Conservation (phyloP, 2,329 filamentous ascomycete species). For the Hypoxylon sp. region DNA sequence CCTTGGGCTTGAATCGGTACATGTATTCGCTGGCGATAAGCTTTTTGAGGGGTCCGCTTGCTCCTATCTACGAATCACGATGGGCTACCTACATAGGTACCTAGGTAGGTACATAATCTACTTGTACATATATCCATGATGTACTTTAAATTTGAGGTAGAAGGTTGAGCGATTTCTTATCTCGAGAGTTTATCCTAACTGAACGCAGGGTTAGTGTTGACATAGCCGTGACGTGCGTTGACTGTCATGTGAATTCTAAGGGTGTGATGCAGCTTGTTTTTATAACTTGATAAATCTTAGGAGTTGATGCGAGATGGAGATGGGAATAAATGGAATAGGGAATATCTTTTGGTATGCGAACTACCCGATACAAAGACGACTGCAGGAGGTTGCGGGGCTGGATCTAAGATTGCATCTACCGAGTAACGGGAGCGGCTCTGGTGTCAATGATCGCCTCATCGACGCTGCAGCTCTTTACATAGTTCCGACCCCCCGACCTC, state of each 20-base stretch:
- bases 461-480: slow-evolving; percentile 28
- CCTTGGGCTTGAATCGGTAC: not conserved
- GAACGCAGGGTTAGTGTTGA: slow-evolving; percentile 12
- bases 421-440: slow-evolving; percentile 29
- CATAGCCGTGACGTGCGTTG: slow-evolving; percentile 28
- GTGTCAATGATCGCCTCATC: slow-evolving; percentile 33
- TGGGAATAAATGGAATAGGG: not conserved
- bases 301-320: not conserved
- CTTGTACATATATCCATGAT: too few species aligned
- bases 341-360: not conserved
- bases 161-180: not conserved
- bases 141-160: not conserved
- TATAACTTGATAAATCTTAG: not conserved
- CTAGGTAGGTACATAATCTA: not conserved
- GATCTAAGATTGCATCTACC: slow-evolving; percentile 27
- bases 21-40: slow-evolving; percentile 1
- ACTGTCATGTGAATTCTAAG: slow-evolving; percentile 2
- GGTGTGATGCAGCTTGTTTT: not conserved
- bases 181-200: slow-evolving; percentile 19
- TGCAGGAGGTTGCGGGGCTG: slow-evolving; percentile 19
- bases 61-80: not conserved
- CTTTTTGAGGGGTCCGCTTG: slow-evolving; percentile 9
- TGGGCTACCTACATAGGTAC: not conserved
- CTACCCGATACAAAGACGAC: not conserved
- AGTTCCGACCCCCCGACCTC: slow-evolving; percentile 34